A percentile compares a stretch with the other conserved stretches of the same genome.
phyloP scores from a whole-genome alignment of 768 basidiomycete genomes.

The Leccinellum luteum region DNA sequence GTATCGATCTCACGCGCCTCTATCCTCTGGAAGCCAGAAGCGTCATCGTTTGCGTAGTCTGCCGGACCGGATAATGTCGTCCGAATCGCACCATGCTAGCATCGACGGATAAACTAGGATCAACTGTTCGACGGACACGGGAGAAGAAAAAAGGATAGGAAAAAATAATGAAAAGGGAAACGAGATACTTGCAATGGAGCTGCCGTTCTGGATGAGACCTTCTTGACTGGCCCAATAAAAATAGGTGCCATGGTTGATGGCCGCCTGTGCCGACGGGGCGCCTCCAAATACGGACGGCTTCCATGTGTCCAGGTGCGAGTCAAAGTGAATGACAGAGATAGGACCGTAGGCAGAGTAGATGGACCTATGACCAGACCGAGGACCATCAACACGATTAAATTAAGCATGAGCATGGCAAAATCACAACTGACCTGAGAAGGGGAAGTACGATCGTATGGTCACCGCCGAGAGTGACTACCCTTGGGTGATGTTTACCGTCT shows the following conservation, averaged over 20 bases:
- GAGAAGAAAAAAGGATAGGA: conserved; percentile 15
- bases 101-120: conserved; percentile 67
- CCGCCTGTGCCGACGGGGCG: conserved; percentile 66
- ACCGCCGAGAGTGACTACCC: conserved; percentile 81
- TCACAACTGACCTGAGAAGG: conserved; percentile 36
- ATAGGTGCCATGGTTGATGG: conserved; percentile 86
- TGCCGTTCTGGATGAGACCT: conserved; percentile 73
- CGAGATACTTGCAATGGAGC: conserved; percentile 75
- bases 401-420: not conserved
- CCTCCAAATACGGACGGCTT: conserved; percentile 74
- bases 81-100: conserved; percentile 81
- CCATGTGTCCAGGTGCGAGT: conserved; percentile 83
- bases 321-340: conserved; percentile 84
- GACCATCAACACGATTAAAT: not conserved
- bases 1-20: conserved; percentile 85
- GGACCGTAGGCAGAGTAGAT: conserved; percentile 75
- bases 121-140: conserved; percentile 40
- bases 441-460: conserved; percentile 83
- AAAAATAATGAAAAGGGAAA: conserved; percentile 21
- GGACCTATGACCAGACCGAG: conserved; percentile 43
- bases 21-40: conserved; percentile 77
- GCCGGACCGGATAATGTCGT: conserved; percentile 76
- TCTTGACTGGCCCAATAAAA: conserved; percentile 88
- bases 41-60: conserved; percentile 77
- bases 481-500: conserved; percentile 75